A percentile compares a stretch with the other conserved stretches of the same genome.
Conservation (phyloP, 2,329 filamentous ascomycete species). For the Hirsutella rhossiliensis region DNA sequence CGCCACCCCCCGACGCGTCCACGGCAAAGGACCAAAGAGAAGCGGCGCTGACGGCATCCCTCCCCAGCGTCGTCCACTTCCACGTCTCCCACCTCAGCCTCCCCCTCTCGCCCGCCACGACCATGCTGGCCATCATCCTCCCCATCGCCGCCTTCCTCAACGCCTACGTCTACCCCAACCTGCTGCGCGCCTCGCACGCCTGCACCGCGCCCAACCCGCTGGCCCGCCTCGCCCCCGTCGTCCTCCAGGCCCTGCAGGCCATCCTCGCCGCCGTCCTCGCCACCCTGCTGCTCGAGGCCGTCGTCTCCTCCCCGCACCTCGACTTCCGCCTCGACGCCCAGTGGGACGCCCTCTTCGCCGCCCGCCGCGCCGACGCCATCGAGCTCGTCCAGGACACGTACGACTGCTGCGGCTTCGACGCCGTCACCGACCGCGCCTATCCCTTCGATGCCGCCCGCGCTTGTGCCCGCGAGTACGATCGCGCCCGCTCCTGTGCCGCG, state of each 20-base stretch:
- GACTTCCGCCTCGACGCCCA: conserved; percentile 42
- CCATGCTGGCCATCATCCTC: conserved; percentile 25
- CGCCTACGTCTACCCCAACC: conserved; percentile 20
- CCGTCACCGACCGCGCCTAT: conserved; percentile 45
- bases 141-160: conserved; percentile 26
- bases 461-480: conserved; percentile 35
- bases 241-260: conserved; percentile 29
- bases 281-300: conserved; percentile 26
- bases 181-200: conserved; percentile 13
- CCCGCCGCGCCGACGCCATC: conserved; percentile 38
- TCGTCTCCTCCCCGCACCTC: conserved; percentile 18
- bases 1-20: background rate
- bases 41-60: background rate
- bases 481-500: conserved; percentile 33
- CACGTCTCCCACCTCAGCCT: conserved; percentile 26
- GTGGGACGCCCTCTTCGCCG: conserved; percentile 43
- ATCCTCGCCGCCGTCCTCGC: conserved; percentile 30
- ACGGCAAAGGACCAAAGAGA: background rate
- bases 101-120: conserved; percentile 21
- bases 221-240: conserved; percentile 12
- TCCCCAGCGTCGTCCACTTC: conserved; percentile 26
- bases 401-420: conserved; percentile 53
- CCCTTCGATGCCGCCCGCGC: conserved; percentile 34
- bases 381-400: conserved; percentile 52
- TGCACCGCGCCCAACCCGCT: conserved; percentile 7